Evolutionary conservation across 2,329 filamentous ascomycete genomes (phyloP), one percentile per base, ranked within the genome.

Genomic region (Ophiostoma populinum): DNA sequence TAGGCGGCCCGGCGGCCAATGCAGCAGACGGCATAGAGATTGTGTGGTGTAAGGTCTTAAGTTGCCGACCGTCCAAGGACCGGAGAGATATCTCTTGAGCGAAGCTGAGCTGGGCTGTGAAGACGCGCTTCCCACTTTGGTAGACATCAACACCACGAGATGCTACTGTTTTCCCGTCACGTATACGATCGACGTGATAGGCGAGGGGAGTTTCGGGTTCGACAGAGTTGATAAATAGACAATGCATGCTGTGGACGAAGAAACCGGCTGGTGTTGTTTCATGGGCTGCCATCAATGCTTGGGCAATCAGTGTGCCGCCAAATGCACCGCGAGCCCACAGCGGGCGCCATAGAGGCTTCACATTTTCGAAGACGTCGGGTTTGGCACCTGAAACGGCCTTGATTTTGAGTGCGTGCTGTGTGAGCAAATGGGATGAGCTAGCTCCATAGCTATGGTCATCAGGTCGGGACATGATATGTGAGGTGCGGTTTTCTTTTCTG

Each of bases 181-280:
- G 37, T 10, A 42, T 12, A 2, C 16, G 15, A 13, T 35, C 18
- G 7, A 35, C 35, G 4, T 35, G 20, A 26, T 40, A 42, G 20
- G 18, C 10, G 7, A 40, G 10, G 5, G 26, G 34, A 12, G 5
- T 19, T 13, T 24, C 21, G 1, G 12, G 15, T 12, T 24, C 15
- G 1, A 18, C 37, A 2, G 40, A 16, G 7, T 12, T 24, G n/a
- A 42, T 11, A 20, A 42, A 42, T 10, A 21, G 20, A 24, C 37
- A 27, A 26, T 42, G 40, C 32, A 42, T 25, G 38, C 40, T 40
- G 26, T 40, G 40, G 3, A 24, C 37, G n/a, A 40, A 6, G 12
- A 42, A 36, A 6, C 24, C 32, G 1, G 21, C 5, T 2, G 32
- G 25, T 6, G 35, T 31, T 2, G 32, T 37, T 5, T 25, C 13